Percentiles rank a stretch among this genome's conserved stretches.
phyloP scores from a whole-genome alignment of 257 asterid genomes.

The Solanum lycopersicoides region DNA sequence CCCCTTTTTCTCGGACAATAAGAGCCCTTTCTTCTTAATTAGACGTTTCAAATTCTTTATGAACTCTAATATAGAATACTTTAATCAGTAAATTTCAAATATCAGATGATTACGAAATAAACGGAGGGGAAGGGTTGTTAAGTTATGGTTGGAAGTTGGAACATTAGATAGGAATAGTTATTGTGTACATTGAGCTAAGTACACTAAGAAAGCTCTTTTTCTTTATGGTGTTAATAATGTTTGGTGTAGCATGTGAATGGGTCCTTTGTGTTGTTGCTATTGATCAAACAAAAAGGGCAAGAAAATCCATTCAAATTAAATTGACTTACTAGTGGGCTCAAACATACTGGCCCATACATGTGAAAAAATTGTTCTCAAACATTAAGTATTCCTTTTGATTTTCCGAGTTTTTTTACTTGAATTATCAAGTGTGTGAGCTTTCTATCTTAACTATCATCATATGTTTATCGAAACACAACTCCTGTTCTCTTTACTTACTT shows the following conservation, averaged over 20 bases:
- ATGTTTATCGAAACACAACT: not conserved
- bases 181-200: not conserved
- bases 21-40: not conserved
- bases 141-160: not conserved
- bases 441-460: not conserved
- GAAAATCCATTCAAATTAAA: not conserved
- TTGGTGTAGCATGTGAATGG: slow-evolving; percentile 19
- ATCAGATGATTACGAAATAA: not conserved
- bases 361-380: not conserved
- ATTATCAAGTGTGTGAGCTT: not conserved
- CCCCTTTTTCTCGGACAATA: not conserved
- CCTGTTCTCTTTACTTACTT: too few relatives aligned
- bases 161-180: not conserved
- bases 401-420: not conserved
- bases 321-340: slow-evolving; percentile 9
- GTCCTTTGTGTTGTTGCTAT: not conserved
- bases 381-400: not conserved
- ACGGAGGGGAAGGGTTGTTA: not conserved
- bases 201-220: not conserved
- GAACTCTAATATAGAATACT: not conserved
- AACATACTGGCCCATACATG: slow-evolving; percentile 20
- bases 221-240: not conserved
- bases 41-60: not conserved
- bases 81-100: not conserved
- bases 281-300: not conserved